These are phyloP conservation scores for Penicillium polonicum DNA, from an alignment of 2,329 filamentous ascomycete species.

Conservation along the genomic window DNA sequence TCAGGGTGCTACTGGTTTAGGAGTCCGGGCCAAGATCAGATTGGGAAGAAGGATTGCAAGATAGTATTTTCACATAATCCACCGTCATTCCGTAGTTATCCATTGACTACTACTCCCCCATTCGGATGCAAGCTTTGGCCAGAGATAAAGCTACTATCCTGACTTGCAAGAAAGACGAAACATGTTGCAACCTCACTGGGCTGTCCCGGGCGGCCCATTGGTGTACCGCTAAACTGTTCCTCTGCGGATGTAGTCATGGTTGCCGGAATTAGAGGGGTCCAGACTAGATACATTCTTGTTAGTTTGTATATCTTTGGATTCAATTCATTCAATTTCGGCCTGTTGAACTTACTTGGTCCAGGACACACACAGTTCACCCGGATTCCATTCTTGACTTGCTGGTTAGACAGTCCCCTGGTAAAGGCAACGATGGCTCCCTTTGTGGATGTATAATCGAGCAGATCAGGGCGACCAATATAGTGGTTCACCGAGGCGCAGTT, in stretches of 20 bases:
- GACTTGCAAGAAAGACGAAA: conserved; percentile 75
- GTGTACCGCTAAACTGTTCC: conserved; percentile 66
- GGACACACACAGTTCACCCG: conserved; percentile 76
- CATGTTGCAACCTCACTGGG: conserved; percentile 78
- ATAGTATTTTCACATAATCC: too few species aligned
- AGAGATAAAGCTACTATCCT: conserved; percentile 70
- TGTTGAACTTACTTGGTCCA: conserved; percentile 53
- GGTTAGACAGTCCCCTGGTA: conserved; percentile 73
- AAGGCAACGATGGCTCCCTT: conserved; percentile 73
- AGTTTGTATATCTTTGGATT: too few species aligned
- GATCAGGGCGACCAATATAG: conserved; percentile 75
- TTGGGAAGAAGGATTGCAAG: too few species aligned
- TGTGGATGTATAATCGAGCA: conserved; percentile 80
- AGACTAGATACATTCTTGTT: conserved; percentile 47
- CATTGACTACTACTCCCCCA: conserved; percentile 56
- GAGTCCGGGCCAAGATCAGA: not conserved
- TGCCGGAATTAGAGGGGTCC: conserved; percentile 71
- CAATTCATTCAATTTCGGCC: too few species aligned
- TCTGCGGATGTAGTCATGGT: conserved; percentile 70
- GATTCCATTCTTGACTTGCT: conserved; percentile 69
- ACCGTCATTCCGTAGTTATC: conserved; percentile 22
- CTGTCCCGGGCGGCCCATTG: conserved; percentile 75
- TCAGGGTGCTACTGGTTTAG: not conserved
- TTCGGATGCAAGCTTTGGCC: conserved; percentile 68
- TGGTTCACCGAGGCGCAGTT: conserved; percentile 83